These are phyloP conservation scores for Maudiozyma pseudohumilis DNA, from an alignment of 805 yeast genomes.

Conservation along the genomic window DNA sequence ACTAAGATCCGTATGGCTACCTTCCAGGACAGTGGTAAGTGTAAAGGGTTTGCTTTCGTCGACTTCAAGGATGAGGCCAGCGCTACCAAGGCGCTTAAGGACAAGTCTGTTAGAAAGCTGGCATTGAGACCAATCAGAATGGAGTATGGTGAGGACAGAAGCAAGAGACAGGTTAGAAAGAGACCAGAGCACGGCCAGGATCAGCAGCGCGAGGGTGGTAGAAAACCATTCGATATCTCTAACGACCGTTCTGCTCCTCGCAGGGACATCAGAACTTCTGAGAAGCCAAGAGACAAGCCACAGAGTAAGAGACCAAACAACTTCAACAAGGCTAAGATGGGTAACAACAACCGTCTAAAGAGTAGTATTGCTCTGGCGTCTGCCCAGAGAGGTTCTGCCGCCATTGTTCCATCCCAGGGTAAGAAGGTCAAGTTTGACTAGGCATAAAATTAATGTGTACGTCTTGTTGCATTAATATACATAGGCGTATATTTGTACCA, in stretches of 20 bases:
- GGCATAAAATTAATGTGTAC: too few relatives aligned
- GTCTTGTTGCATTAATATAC: too few relatives aligned
- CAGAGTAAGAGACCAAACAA: slow-evolving; percentile 14
- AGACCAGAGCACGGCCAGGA: slow-evolving; percentile 21
- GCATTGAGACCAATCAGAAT: slow-evolving; percentile 70
- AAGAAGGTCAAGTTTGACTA: slow-evolving; percentile 68
- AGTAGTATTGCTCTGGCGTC: slow-evolving; percentile 81
- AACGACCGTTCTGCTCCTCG: slow-evolving; percentile 1
- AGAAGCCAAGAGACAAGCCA: slow-evolving; percentile 19
- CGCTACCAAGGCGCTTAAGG: slow-evolving; percentile 73
- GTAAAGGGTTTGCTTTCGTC: slow-evolving; percentile 91
- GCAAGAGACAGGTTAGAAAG: slow-evolving; percentile 53
- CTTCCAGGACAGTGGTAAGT: slow-evolving; percentile 91
- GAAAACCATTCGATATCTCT: slow-evolving; percentile 18
- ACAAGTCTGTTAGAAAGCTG: slow-evolving; percentile 52
- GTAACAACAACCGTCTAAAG: slow-evolving; percentile 41
- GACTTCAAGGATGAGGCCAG: slow-evolving; percentile 77
- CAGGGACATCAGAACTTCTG: slow-evolving; percentile 3
- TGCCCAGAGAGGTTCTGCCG: slow-evolving; percentile 83
- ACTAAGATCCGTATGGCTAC: slow-evolving; percentile 87
- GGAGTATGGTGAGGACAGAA: slow-evolving; percentile 93
- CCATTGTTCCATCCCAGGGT: slow-evolving; percentile 85
- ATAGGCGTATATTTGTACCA: too few relatives aligned
- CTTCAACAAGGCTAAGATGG: slow-evolving; percentile 16
- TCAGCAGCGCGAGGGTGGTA: slow-evolving; percentile 8